These are phyloP conservation scores for Tylopilus plumbeoviolaceoides DNA, from an alignment of 768 basidiomycete species.

Conservation along the genomic window DNA sequence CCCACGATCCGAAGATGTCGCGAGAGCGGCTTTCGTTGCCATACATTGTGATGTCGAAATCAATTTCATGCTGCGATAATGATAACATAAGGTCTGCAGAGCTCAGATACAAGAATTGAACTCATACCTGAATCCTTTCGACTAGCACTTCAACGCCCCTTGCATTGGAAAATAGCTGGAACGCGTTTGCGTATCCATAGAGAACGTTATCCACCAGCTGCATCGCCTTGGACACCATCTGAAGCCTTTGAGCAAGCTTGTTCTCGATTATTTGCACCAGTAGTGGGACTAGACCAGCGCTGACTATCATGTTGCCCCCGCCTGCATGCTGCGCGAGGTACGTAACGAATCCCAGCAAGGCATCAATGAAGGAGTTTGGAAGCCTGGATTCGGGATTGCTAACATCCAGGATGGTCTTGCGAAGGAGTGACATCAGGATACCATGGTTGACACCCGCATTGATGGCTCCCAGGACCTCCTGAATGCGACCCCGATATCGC, in stretches of 20 bases:
- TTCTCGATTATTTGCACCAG: conserved; percentile 89
- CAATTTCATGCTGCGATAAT: conserved; percentile 56
- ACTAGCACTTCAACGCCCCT: conserved; percentile 85
- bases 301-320: conserved; percentile 91
- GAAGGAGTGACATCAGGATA: conserved; percentile 82
- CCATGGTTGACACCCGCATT: conserved; percentile 98
- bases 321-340: conserved; percentile 81
- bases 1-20: conserved; percentile 51
- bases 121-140: conserved; percentile 76
- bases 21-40: conserved; percentile 39
- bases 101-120: neutral
- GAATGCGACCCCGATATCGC: conserved; percentile 75
- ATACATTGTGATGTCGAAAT: conserved; percentile 57
- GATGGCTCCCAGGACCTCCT: conserved; percentile 84
- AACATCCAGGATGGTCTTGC: conserved; percentile 75
- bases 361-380: conserved; percentile 77
- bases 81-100: conserved; percentile 6
- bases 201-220: conserved; percentile 89
- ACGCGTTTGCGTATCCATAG: conserved; percentile 84
- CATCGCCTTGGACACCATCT: conserved; percentile 85
- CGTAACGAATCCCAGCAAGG: conserved; percentile 80
- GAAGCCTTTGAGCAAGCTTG: conserved; percentile 59
- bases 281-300: conserved; percentile 86
- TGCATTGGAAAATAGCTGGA: conserved; percentile 79
- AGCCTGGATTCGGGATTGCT: conserved; percentile 59